Base-by-base conservation (phyloP, 2,329 filamentous ascomycete genomes). In the Bipolaris victoriae region DNA sequence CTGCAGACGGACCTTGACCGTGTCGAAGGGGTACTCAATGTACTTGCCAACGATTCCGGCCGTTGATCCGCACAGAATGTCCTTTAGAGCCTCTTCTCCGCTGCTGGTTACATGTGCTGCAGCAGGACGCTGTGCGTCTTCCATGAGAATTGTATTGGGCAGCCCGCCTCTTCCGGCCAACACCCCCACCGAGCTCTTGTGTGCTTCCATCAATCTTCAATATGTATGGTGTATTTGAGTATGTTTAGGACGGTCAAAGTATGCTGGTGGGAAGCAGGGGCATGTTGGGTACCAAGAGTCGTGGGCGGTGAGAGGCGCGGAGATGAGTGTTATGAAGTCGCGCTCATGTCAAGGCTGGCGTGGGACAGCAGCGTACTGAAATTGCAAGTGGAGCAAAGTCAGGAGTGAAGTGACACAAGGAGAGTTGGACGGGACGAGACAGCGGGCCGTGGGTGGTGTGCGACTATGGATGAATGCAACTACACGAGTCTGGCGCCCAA, bases 11-110 rank as follows among this genome's bases (percentile, higher is more conserved):
- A 99, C 95, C 80, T 99, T 99, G 76, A 99, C 89, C 0, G 95
- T 99, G 79, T 99, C 95, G 79, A 99, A 99, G 22, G 95, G 95
- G 76, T 97, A 99, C 77, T 99, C 95, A 73, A 99, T 94, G 76
- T 94, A 91, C 81, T 98, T 99, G 61, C 94, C 94, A 35, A 91
- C 88, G 58, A 96, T 86, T 59, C 95, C 95, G 53, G 94, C 93
- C 78, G 93, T 86, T 57, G 94, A 97, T 74, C 95, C 95, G 76
- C 92, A 98, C 10, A 89, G 73, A 54, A 99, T 86, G 72, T 98
- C 93, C 77, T 97, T 93, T 39, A 94, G 70, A 5, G 91, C 91
- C 70, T 95, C 89, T 29, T 82, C 65, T 48, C 82, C 82, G 68
- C 86, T 82, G 55, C 77, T 67, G 44, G 55, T 52, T 16, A 56